Evolutionary conservation across 2,329 filamentous ascomycete species (phyloP).

Genomic region (Ilyonectria destructans): DNA sequence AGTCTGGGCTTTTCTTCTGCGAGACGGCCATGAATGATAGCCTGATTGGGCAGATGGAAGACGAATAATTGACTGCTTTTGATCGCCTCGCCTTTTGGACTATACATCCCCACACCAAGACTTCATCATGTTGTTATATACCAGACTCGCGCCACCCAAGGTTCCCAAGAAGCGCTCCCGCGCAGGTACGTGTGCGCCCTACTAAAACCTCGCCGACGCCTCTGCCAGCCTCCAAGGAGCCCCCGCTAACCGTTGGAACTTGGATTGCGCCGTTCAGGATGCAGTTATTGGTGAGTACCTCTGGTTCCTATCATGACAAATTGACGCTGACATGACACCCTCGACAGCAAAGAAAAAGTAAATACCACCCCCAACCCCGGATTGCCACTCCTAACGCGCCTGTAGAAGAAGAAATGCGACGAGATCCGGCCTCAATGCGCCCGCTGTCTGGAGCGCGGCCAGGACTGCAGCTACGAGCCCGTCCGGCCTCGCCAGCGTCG

Average conservation of each 20-base stretch:
- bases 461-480: conserved; percentile 67
- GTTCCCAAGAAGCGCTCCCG: conserved; percentile 71
- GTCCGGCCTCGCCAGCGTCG: conserved; percentile 59
- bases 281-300: conserved; percentile 65
- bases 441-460: conserved; percentile 64
- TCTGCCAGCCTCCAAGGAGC: neutral
- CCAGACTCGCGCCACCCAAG: conserved; percentile 70
- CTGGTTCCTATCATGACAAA: conserved; percentile 11
- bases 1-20: conserved; percentile 10
- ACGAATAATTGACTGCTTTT: conserved; percentile 42
- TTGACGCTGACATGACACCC: conserved; percentile 29
- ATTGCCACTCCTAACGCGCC: conserved; percentile 6
- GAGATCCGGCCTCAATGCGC: conserved; percentile 66
- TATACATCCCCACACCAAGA: conserved; percentile 21
- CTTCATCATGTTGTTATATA: conserved; percentile 70
- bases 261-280: conserved; percentile 57
- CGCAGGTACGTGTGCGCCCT: conserved; percentile 45
- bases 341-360: conserved; percentile 31
- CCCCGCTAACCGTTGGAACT: conserved; percentile 51
- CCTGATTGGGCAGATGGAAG: conserved; percentile 37
- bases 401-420: conserved; percentile 72
- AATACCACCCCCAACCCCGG: conserved; percentile 4
- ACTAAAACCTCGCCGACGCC: neutral
- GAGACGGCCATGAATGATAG: conserved; percentile 35
- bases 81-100: conserved; percentile 40